Percentiles rank a stretch among this genome's conserved stretches.
These are phyloP conservation scores for Diddensiella caesifluorescens DNA, from an alignment of 805 yeast genomes.

Conservation along the genomic window DNA sequence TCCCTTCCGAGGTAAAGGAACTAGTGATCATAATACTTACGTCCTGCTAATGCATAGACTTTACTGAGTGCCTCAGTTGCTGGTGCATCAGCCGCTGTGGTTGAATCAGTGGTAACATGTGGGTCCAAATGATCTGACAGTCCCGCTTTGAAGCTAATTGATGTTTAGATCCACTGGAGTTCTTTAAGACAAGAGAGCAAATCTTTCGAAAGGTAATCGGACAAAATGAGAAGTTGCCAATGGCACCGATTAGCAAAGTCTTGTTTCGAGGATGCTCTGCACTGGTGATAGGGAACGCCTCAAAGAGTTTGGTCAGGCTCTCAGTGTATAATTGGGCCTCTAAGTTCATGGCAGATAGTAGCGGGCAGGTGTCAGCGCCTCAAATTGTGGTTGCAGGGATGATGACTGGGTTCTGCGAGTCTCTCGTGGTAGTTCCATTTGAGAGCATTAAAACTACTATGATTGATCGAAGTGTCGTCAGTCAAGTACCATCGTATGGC, in stretches of 20 bases:
- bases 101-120: slow-evolving; percentile 36
- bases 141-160: slow-evolving; percentile 13
- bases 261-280: slow-evolving; percentile 65
- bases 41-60: slow-evolving; percentile 16
- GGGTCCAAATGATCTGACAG: slow-evolving; percentile 11
- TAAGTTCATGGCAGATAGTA: slow-evolving; percentile 55
- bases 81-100: slow-evolving; percentile 34
- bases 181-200: slow-evolving; percentile 35
- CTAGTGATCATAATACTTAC: neutral
- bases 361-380: slow-evolving; percentile 58
- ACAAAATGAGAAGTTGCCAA: slow-evolving; percentile 1
- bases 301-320: slow-evolving; percentile 71
- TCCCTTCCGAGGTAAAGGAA: too few species aligned
- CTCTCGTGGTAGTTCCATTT: slow-evolving; percentile 75
- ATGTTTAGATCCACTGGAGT: slow-evolving; percentile 38
- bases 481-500: slow-evolving; percentile 1
- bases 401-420: slow-evolving; percentile 78
- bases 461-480: slow-evolving; percentile 20
- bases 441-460: slow-evolving; percentile 45
- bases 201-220: slow-evolving; percentile 23
- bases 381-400: slow-evolving; percentile 77
- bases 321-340: slow-evolving; percentile 70
- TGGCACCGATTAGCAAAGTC: slow-evolving; percentile 17
- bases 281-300: slow-evolving; percentile 63
- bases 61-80: slow-evolving; percentile 35